These are phyloP conservation scores for Tulasnella sp. DNA, from an alignment of 768 basidiomycete genomes.

Conservation along the genomic window DNA sequence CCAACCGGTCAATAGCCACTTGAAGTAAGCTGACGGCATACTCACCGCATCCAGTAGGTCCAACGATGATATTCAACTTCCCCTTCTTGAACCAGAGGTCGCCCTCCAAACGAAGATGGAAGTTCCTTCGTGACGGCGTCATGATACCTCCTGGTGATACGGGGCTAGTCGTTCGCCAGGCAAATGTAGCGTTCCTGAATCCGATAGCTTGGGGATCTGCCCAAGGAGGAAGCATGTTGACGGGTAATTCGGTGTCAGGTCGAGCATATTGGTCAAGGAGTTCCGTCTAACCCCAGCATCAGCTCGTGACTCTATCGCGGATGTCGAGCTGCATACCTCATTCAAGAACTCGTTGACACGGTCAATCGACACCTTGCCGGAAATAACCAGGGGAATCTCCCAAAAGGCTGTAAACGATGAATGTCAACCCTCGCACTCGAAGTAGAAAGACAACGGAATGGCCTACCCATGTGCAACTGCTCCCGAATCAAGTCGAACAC, in stretches of 20 bases:
- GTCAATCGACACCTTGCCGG: slow-evolving; percentile 51
- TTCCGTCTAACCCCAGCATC: slow-evolving; percentile 23
- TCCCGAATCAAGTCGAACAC: slow-evolving; percentile 52
- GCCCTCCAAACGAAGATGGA: slow-evolving; percentile 24
- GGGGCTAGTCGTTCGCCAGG: slow-evolving; percentile 39
- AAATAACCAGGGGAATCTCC: slow-evolving; percentile 25
- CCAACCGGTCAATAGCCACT: background rate
- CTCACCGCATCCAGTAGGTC: slow-evolving; percentile 26
- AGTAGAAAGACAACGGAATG: background rate
- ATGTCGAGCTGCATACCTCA: slow-evolving; percentile 21
- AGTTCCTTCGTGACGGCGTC: slow-evolving; percentile 35
- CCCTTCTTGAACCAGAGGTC: slow-evolving; percentile 28
- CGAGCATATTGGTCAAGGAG: slow-evolving; percentile 25
- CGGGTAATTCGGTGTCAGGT: slow-evolving; percentile 12
- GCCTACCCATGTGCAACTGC: slow-evolving; percentile 23
- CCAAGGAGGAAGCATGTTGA: slow-evolving; percentile 12
- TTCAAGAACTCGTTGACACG: slow-evolving; percentile 40
- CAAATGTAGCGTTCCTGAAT: slow-evolving; percentile 31
- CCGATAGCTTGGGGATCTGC: slow-evolving; percentile 18
- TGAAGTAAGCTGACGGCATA: background rate
- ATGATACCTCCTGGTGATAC: slow-evolving; percentile 36
- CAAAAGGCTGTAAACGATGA: slow-evolving; percentile 27
- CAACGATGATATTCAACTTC: slow-evolving; percentile 29
- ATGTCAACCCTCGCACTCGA: background rate
- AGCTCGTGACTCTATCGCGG: background rate